Evolutionary conservation across 495 filamentous ascomycete species (phyloP).

Genomic region (Clavariopsis aquatica): DNA sequence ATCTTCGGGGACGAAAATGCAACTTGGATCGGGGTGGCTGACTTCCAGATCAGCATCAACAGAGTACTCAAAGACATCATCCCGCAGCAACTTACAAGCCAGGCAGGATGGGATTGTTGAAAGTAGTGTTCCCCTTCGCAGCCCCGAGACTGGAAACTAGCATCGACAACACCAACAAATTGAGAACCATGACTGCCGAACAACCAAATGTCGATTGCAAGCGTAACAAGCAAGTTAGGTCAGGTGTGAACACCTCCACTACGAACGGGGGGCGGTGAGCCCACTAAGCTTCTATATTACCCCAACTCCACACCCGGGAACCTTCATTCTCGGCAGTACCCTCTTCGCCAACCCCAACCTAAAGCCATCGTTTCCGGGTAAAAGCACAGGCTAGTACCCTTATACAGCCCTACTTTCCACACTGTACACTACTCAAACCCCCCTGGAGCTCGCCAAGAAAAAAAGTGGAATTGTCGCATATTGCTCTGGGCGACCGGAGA

Average conservation of each 20-base stretch:
- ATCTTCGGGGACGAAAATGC: conserved; percentile 53
- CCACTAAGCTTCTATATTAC: conserved; percentile 6
- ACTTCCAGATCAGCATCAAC: too few species aligned
- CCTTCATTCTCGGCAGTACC: background rate
- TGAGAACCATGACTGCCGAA: background rate
- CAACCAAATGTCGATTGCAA: background rate
- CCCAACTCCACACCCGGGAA: background rate
- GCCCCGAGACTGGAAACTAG: conserved; percentile 9
- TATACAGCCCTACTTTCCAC: background rate
- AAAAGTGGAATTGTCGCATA: conserved; percentile 4
- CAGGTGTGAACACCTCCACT: background rate
- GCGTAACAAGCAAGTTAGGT: background rate
- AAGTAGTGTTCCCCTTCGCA: background rate
- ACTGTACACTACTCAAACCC: background rate
- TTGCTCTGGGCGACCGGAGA: conserved; percentile 16
- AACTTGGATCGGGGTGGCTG: conserved; percentile 56
- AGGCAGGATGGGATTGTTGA: conserved; percentile 55
- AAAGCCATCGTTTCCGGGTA: conserved; percentile 7
- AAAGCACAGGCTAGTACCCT: background rate
- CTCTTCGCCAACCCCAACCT: background rate
- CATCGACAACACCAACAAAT: background rate
- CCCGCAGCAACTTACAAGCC: conserved; percentile 43
- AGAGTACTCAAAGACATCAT: too few species aligned
- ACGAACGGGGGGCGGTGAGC: background rate
- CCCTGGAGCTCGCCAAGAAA: conserved; percentile 3